Conservation (phyloP, 345 rosid species). For the Citrus inodora region DNA sequence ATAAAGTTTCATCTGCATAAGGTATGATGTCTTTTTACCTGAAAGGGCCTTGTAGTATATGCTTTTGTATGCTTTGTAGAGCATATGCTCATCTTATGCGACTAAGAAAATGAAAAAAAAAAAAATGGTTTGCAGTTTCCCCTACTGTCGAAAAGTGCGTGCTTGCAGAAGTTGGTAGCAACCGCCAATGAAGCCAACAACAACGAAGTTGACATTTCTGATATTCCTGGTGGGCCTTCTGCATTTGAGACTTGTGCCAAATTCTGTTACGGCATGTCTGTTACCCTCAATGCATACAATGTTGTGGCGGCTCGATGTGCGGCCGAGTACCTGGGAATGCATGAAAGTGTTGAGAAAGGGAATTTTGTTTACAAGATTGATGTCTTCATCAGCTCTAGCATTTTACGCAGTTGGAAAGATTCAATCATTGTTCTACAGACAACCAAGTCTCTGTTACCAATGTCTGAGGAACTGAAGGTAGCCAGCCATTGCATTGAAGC, state of each 20-base stretch:
- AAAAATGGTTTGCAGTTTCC: slow-evolving; percentile 58
- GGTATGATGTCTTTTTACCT: slow-evolving; percentile 38
- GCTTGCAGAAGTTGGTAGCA: slow-evolving; percentile 58
- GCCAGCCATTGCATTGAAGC: slow-evolving; percentile 61
- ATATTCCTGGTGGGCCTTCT: slow-evolving; percentile 75
- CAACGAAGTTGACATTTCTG: slow-evolving; percentile 56
- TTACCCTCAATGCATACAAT: slow-evolving; percentile 75
- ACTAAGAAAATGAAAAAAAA: slow-evolving; percentile 9
- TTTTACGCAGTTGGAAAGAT: slow-evolving; percentile 89
- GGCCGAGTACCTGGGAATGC: slow-evolving; percentile 80
- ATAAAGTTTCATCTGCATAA: slow-evolving; percentile 71
- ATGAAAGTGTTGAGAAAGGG: slow-evolving; percentile 73
- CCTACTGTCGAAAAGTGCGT: slow-evolving; percentile 69
- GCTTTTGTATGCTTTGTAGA: background rate
- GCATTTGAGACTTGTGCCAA: slow-evolving; percentile 86
- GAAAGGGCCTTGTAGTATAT: background rate
- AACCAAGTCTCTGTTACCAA: slow-evolving; percentile 46
- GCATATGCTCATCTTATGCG: slow-evolving; percentile 4
- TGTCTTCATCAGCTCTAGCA: slow-evolving; percentile 70
- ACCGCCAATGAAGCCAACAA: slow-evolving; percentile 36
- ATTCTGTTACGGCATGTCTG: slow-evolving; percentile 81
- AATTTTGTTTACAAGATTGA: slow-evolving; percentile 79
- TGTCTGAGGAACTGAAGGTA: slow-evolving; percentile 68
- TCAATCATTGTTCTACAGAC: slow-evolving; percentile 76
- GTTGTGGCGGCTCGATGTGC: slow-evolving; percentile 72